phyloP scores from a whole-genome alignment of 768 basidiomycete genomes.

The Naganishia friedmannii region DNA sequence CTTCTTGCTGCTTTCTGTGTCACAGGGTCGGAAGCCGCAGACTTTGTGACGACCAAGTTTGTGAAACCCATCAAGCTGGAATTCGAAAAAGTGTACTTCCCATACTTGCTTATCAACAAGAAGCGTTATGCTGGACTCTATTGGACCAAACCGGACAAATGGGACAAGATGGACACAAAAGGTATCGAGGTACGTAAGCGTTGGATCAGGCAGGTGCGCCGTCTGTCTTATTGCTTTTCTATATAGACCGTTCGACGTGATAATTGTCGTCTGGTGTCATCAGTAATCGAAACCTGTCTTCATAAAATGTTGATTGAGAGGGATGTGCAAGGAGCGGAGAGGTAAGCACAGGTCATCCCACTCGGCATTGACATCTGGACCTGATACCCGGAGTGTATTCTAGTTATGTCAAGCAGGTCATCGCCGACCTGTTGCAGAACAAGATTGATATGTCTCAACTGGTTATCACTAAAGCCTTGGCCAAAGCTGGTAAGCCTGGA shows the following conservation, averaged over 20 bases:
- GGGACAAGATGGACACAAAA: conserved; percentile 99
- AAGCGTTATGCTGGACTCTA: conserved; percentile 98
- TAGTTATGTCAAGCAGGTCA: conserved; percentile 89
- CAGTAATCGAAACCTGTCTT: conserved; percentile 94
- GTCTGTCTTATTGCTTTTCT: neutral
- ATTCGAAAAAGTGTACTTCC: conserved; percentile 99
- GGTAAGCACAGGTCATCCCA: conserved; percentile 58
- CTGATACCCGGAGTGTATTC: conserved; percentile 14
- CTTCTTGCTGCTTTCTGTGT: neutral
- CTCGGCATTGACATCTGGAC: neutral
- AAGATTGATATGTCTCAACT: conserved; percentile 98
- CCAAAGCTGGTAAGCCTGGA: conserved; percentile 69
- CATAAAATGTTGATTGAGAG: conserved; percentile 97
- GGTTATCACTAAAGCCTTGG: conserved; percentile 94
- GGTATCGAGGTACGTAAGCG: conserved; percentile 78
- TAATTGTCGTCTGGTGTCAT: conserved; percentile 96
- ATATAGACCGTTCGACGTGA: conserved; percentile 90
- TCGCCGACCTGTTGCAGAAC: conserved; percentile 90
- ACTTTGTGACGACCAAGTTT: conserved; percentile 84
- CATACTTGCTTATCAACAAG: conserved; percentile 95
- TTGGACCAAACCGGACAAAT: conserved; percentile 92
- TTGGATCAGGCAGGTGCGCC: neutral
- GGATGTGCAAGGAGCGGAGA: conserved; percentile 88
- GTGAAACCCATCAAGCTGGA: conserved; percentile 95
- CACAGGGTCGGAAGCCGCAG: conserved; percentile 84